Base-by-base conservation (phyloP, 192 early-diverging fungal species). In the Cladochytrium replicatum region DNA sequence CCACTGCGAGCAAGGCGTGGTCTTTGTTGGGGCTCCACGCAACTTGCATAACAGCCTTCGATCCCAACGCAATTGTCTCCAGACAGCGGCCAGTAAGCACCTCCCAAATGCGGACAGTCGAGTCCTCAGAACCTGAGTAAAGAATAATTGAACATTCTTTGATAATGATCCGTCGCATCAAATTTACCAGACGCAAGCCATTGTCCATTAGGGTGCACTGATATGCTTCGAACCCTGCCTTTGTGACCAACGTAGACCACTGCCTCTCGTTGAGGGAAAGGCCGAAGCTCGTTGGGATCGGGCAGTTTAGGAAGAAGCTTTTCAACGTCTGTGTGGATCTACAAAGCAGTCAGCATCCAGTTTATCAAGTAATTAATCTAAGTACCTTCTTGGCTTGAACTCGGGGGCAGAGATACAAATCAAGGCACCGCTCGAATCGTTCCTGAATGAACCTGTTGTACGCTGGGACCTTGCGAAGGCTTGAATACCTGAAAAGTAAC, bases 391-490 rank as follows among this genome's bases (percentile, higher is more conserved):
- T 91, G 64, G 85, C 89, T 38, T 76, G 59, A 41, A 87, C 71
- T 55, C 96, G 87, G 24, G 96, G 96, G 24, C 90, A 89, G 43
- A 99, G 71, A 57, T 99, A 99, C 46, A 99, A 69, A 59, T 99
- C 96, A 54, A 99, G 74, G 61, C 92, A 96, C 52, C 96, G 75
- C 57, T 96, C 82, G 67, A 97, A 99, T 39, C 92, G 75, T 61
- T 99, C 93, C 58, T 96, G 82, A 34, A 96, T 80, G 48, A 99
- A 96, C 25, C 77, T 71, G 19, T 78, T 70, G 58, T 95, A 96
- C 3, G 79, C 90, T 22, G 91, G 89, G 26, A 97, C 91, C 24
- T 69, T 52, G 30, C 96, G 84, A 46, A 99, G 76, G 38, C 72
- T 75, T 26, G 68, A 56, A 57, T 81, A 82, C 54, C 68, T 74